phyloP scores from a whole-genome alignment of 2,329 filamentous ascomycete genomes.

The Pseudocercospora fijiensis region DNA sequence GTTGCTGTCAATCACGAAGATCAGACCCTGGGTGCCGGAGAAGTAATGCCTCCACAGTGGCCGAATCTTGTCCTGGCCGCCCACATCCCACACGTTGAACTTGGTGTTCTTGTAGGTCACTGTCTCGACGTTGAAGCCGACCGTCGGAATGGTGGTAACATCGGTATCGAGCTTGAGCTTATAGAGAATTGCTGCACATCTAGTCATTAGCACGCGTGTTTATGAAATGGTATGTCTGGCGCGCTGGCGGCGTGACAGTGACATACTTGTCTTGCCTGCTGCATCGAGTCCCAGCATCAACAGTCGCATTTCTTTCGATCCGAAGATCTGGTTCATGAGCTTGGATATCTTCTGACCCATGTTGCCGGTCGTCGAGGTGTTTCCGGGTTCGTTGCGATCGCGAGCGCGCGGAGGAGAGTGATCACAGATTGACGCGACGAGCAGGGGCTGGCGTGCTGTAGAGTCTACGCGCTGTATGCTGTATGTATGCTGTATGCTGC shows the following conservation, averaged over 20 bases:
- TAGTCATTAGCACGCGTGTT: neutral
- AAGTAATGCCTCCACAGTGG: constrained; percentile 98
- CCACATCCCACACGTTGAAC: constrained; percentile 99
- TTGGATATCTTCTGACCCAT: constrained; percentile 93
- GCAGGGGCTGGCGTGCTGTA: neutral
- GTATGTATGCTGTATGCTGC: neutral
- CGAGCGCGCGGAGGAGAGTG: neutral
- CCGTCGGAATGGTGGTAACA: constrained; percentile 98
- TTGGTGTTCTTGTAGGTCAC: constrained; percentile 99
- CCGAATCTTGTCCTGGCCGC: constrained; percentile 97
- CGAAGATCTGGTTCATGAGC: constrained; percentile 98
- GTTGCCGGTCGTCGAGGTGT: constrained; percentile 38
- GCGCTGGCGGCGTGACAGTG: neutral
- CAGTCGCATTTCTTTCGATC: constrained; percentile 97
- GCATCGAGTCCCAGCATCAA: constrained; percentile 97
- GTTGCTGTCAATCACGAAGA: constrained; percentile 97
- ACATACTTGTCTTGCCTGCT: constrained; percentile 85
- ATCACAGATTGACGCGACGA: neutral
- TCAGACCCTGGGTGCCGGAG: constrained; percentile 89
- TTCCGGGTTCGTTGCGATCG: constrained; percentile 22
- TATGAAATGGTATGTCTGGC: neutral
- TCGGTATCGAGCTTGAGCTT: constrained; percentile 99
- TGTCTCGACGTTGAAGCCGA: constrained; percentile 97
- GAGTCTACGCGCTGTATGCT: neutral
- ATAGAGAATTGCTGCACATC: constrained; percentile 75